phyloP scores from a whole-genome alignment of 805 yeast species.

The Scheffersomyces coipomensis region DNA sequence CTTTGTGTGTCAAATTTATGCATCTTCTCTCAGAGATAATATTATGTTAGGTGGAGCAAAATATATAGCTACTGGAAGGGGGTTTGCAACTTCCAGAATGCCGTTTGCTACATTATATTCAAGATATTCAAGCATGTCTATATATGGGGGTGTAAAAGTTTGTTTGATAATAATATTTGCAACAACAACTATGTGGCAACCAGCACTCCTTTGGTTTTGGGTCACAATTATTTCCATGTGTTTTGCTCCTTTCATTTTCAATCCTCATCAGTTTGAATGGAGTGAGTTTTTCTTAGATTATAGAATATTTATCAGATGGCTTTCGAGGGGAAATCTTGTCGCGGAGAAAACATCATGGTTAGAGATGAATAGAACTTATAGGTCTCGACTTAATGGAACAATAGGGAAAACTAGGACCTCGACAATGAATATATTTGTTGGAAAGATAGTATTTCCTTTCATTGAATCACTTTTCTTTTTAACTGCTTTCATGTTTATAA shows the following conservation, averaged over 20 bases:
- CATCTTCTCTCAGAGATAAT: conserved; percentile 72
- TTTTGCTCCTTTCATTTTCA: conserved; percentile 51
- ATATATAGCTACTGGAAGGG: conserved; percentile 91
- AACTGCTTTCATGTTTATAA: conserved; percentile 75
- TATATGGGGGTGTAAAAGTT: conserved; percentile 73
- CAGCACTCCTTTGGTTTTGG: conserved; percentile 62
- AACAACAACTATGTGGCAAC: conserved; percentile 78
- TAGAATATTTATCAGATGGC: conserved; percentile 61
- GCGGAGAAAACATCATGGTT: conserved; percentile 79
- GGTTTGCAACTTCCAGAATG: conserved; percentile 82
- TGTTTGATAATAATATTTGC: conserved; percentile 73
- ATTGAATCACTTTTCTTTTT: conserved; percentile 26
- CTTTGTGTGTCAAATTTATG: conserved; percentile 90
- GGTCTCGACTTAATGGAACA: conserved; percentile 25
- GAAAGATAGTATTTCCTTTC: conserved; percentile 16
- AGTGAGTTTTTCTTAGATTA: conserved; percentile 49
- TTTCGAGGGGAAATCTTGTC: conserved; percentile 72
- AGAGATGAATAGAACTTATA: conserved; percentile 44
- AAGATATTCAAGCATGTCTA: conserved; percentile 71
- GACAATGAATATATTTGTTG: conserved; percentile 11
- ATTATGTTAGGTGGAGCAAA: conserved; percentile 88
- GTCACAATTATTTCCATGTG: conserved; percentile 46
- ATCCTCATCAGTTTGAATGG: conserved; percentile 53
- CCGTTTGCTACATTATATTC: conserved; percentile 73
- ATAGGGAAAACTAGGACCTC: conserved; percentile 13